Evolutionary conservation across 1,139 yeast species (phyloP), one percentile per base, ranked within the genome.

Genomic region (Geotrichum armillariae): DNA sequence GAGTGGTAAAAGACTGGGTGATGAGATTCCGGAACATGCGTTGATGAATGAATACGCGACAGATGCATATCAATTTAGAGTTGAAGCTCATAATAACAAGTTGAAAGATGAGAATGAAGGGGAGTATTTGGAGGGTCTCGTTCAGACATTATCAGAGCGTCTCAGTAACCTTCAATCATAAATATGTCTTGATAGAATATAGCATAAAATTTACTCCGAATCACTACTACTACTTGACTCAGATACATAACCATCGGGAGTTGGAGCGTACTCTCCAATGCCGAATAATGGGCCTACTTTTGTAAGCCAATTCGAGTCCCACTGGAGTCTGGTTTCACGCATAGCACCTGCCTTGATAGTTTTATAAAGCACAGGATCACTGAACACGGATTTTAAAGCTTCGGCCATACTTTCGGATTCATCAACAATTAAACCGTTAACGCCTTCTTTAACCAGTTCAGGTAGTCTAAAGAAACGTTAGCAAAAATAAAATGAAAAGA

Each of bases 281-380:
- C 70, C 71, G 53, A 71, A 71, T 39, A 71, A 57, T 1, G 74
- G 74, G 1, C 74, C 75, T 4, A 71, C 60, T 52, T 66, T 67
- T 17, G 53, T 56, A 18, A 56, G 56, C 99, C 99, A 93, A 61
- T 85, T 86, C 17, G 75, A 71, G 42, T 81, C 79, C 98, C 98
- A 93, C 51, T 88, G 76, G 31, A 69, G 65, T 39, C 72, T 57
- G 48, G 95, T 80, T 65, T 91, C 96, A 18, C 63, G 54, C 53
- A 82, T 35, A 0, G 97, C 98, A 7, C 96, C 96, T 5, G 62
- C 57, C 57, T 78, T 82, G 41, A 91, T 64, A 1, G 58, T 71
- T 1, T 64, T 45, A 21, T 60, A 64, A 18, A 68, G 55, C 45
- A 61, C 47, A 1, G 58, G 55, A 4, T 69, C 66, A 78, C 74